phyloP scores from a whole-genome alignment of 768 basidiomycete species.

The Cystofilobasidium bisporidii region DNA sequence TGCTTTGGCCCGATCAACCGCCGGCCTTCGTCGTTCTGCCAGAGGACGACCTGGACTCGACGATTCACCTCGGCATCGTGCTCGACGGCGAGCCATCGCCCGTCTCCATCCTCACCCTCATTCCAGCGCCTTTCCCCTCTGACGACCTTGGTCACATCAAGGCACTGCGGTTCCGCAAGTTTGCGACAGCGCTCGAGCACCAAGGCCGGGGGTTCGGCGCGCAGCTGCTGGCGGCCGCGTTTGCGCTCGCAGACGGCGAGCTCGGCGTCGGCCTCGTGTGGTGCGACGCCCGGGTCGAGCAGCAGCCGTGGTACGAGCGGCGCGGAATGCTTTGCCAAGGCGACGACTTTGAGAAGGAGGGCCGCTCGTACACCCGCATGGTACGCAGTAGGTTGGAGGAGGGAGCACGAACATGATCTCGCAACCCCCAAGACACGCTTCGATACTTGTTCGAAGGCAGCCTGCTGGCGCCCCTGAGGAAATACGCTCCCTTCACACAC shows the following conservation, averaged over 20 bases:
- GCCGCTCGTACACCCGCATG: background rate
- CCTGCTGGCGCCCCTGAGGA: too few species aligned
- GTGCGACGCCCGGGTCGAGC: background rate
- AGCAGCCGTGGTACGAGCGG: slow-evolving; percentile 4
- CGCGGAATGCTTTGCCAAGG: background rate
- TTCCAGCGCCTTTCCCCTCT: background rate
- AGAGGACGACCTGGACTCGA: background rate
- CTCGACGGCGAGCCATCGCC: background rate
- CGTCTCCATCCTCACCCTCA: slow-evolving; percentile 4
- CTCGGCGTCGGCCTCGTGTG: background rate
- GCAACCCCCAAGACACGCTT: too few species aligned
- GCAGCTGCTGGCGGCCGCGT: background rate
- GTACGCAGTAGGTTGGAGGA: background rate
- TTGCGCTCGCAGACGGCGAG: background rate
- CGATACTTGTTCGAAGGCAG: too few species aligned
- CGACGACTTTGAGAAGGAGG: background rate
- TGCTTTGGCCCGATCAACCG: slow-evolving; percentile 7
- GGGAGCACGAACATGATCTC: too few species aligned
- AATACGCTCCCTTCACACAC: too few species aligned
- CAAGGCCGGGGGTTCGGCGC: background rate
- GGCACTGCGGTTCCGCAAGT: slow-evolving; percentile 8
- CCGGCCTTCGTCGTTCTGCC: slow-evolving; percentile 1
- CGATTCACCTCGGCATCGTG: slow-evolving; percentile 1
- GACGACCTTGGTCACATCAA: background rate
- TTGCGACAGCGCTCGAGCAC: background rate